Percentiles rank a stretch among this genome's conserved stretches.
phyloP scores from a whole-genome alignment of 163 green algal species.

The Prototheca wickerhamii region DNA sequence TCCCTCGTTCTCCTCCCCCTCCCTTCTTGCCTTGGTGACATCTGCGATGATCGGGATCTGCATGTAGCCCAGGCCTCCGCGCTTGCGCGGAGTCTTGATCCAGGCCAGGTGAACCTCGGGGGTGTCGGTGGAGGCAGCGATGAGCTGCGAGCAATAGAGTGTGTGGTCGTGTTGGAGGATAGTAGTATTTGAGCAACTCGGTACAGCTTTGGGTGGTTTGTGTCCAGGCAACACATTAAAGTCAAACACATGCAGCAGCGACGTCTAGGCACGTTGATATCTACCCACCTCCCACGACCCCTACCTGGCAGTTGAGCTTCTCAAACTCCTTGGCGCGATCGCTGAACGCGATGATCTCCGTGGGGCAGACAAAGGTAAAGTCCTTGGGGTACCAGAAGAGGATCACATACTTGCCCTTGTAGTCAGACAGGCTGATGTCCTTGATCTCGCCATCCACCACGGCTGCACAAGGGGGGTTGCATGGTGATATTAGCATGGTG shows the following conservation, averaged over 20 bases:
- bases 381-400: slow-evolving; percentile 38
- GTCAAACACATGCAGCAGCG: too few relatives aligned
- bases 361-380: slow-evolving; percentile 83
- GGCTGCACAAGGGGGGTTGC: too few relatives aligned
- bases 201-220: too few relatives aligned
- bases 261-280: too few relatives aligned
- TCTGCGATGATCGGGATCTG: slow-evolving; percentile 74
- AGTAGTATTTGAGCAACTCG: neutral
- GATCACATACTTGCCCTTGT: slow-evolving; percentile 57
- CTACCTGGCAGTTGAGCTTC: slow-evolving; percentile 61
- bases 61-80: slow-evolving; percentile 71
- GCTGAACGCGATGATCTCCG: slow-evolving; percentile 80
- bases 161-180: neutral
- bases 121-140: slow-evolving; percentile 62
- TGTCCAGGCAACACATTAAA: too few relatives aligned
- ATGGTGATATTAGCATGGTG: too few relatives aligned
- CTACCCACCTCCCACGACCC: too few relatives aligned
- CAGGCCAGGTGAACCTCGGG: slow-evolving; percentile 72
- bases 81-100: slow-evolving; percentile 74
- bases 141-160: slow-evolving; percentile 29
- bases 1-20: neutral
- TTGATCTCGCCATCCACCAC: slow-evolving; percentile 60
- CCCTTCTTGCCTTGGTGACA: slow-evolving; percentile 49
- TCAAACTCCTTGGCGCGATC: slow-evolving; percentile 75
- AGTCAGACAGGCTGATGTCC: slow-evolving; percentile 53